Evolutionary conservation across 345 rosid species (phyloP).

Genomic region (Microthlaspi erraticum): DNA sequence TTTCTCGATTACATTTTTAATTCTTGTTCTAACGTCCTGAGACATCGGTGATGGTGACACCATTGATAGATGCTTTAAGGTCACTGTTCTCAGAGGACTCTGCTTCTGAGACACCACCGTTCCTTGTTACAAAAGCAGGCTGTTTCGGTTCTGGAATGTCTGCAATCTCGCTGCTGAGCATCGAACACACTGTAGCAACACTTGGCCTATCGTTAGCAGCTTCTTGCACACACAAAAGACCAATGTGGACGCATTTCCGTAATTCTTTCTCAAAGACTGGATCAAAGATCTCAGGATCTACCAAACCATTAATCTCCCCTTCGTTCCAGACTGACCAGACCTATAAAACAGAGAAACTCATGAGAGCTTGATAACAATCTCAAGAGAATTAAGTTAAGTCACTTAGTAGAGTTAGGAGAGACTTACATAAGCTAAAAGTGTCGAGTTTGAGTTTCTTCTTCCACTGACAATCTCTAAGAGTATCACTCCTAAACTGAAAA

Average conservation of each 20-base stretch:
- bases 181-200: conserved; percentile 36
- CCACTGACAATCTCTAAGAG: conserved; percentile 51
- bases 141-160: conserved; percentile 36
- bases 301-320: not conserved
- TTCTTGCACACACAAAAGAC: conserved; percentile 43
- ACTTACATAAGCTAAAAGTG: conserved; percentile 45
- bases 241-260: conserved; percentile 35
- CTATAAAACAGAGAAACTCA: conserved; percentile 4
- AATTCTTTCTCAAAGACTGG: conserved; percentile 19
- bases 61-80: conserved; percentile 37
- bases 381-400: no score
- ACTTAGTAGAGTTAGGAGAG: not conserved
- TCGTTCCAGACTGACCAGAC: conserved; percentile 45
- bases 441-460: conserved; percentile 44
- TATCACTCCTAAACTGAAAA: conserved; percentile 54
- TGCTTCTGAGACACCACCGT: conserved; percentile 19
- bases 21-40: conserved; percentile 39
- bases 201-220: conserved; percentile 43
- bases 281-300: conserved; percentile 24
- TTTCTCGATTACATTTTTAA: not conserved
- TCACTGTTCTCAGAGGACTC: conserved; percentile 39
- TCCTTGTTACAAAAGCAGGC: conserved; percentile 38
- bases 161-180: conserved; percentile 42
- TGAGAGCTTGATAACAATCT: not conserved
- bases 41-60: conserved; percentile 35